These are phyloP conservation scores for Plasmodium billcollinsi DNA, from an alignment of 169 alveolate genomes.

Conservation along the genomic window DNA sequence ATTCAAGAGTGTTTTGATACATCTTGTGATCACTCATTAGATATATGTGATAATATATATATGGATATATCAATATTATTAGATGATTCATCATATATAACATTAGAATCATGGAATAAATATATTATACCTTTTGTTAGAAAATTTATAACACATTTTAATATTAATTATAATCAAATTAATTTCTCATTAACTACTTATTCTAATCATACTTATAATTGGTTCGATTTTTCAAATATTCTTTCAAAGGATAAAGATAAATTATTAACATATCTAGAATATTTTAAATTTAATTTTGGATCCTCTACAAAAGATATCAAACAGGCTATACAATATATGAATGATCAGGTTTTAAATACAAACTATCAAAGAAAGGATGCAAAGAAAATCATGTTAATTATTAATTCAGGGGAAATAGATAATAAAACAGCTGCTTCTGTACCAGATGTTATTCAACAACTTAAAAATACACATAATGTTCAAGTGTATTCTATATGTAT, in stretches of 20 bases:
- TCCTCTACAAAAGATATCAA: constrained; percentile 16
- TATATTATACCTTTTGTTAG: constrained; percentile 25
- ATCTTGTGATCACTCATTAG: constrained; percentile 68
- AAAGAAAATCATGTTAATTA: constrained; percentile 32
- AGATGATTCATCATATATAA: constrained; percentile 35
- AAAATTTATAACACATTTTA: constrained; percentile 29
- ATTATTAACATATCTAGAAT: constrained; percentile 23
- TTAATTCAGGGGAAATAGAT: constrained; percentile 13
- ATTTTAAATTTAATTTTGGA: constrained; percentile 55
- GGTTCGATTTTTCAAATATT: constrained; percentile 33
- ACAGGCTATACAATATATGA: constrained; percentile 12
- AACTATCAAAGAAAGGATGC: constrained; percentile 39
- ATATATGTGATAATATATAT: constrained; percentile 23
- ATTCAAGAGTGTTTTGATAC: constrained; percentile 42
- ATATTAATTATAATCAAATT: constrained; percentile 22
- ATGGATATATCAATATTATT: constrained; percentile 37
- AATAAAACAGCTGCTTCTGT: neutral
- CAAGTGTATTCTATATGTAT: constrained; percentile 35
- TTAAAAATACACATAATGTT: neutral
- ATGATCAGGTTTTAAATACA: constrained; percentile 16
- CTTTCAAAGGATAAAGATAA: constrained; percentile 21
- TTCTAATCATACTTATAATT: constrained; percentile 8
- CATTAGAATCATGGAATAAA: constrained; percentile 26
- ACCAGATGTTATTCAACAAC: neutral
- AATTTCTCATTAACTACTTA: constrained; percentile 43